phyloP scores from a whole-genome alignment of 805 yeast genomes.

The Danielozyma ontarioensis region DNA sequence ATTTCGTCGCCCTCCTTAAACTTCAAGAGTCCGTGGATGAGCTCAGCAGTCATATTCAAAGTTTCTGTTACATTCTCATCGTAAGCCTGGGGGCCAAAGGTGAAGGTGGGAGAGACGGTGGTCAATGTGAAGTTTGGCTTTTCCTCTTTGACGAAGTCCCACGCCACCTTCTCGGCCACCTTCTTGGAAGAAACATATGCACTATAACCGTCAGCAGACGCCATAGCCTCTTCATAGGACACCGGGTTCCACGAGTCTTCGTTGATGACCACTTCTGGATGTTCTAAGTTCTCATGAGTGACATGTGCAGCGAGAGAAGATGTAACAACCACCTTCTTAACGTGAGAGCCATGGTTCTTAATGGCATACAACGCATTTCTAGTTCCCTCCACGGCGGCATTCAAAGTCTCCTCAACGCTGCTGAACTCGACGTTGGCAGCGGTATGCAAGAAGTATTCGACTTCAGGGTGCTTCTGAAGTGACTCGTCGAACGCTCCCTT shows the following conservation, averaged over 20 bases:
- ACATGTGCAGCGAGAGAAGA: constrained; percentile 3
- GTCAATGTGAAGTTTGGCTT: constrained; percentile 8
- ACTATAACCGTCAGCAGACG: constrained; percentile 10
- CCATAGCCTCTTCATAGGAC: not conserved
- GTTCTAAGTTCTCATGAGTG: too few species aligned
- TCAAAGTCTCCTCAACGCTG: constrained; percentile 9
- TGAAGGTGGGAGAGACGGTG: constrained; percentile 12
- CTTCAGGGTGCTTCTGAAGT: constrained; percentile 12
- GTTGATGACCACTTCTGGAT: too few species aligned
- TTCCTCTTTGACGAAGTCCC: constrained; percentile 23
- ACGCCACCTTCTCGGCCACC: constrained; percentile 24
- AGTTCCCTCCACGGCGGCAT: constrained; percentile 7
- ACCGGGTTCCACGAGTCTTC: not conserved
- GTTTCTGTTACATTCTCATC: constrained; percentile 7
- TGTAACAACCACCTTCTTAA: constrained; percentile 3
- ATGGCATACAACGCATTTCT: constrained; percentile 2
- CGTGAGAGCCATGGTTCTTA: not conserved
- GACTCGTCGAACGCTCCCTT: constrained; percentile 13
- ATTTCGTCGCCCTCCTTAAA: constrained; percentile 6
- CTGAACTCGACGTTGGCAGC: constrained; percentile 14
- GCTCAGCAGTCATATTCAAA: constrained; percentile 6
- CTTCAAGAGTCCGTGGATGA: constrained; percentile 1
- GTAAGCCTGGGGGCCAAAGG: constrained; percentile 14
- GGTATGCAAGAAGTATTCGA: constrained; percentile 10
- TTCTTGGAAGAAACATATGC: constrained; percentile 22